Conservation (phyloP, 495 filamentous ascomycete species). For the Aspergillus funiculosus region DNA sequence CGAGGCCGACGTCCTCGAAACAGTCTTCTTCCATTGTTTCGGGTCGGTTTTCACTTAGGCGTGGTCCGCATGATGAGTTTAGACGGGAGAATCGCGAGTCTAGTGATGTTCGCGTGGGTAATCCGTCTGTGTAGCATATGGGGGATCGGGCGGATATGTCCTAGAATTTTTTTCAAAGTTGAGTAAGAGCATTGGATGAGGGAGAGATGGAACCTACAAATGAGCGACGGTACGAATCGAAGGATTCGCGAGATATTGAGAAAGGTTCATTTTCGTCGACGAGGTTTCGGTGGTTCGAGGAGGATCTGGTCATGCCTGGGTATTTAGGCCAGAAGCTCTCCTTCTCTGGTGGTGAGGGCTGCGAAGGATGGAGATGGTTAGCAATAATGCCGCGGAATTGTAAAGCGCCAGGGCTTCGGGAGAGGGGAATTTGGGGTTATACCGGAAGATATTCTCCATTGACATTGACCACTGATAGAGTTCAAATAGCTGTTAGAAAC, state of each 20-base stretch:
- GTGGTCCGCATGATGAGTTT: slow-evolving; percentile 43
- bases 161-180: slow-evolving; percentile 39
- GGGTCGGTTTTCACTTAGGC: slow-evolving; percentile 44
- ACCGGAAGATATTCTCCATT: slow-evolving; percentile 95
- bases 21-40: slow-evolving; percentile 62
- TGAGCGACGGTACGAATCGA: slow-evolving; percentile 93
- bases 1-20: slow-evolving; percentile 89
- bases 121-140: slow-evolving; percentile 50
- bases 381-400: slow-evolving; percentile 4
- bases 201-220: slow-evolving; percentile 61
- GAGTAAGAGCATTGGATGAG: not conserved
- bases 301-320: slow-evolving; percentile 59
- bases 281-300: slow-evolving; percentile 64
- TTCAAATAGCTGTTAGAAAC: slow-evolving; percentile 4
- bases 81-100: slow-evolving; percentile 63
- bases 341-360: slow-evolving; percentile 90
- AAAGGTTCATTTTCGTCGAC: slow-evolving; percentile 86
- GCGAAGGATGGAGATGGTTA: slow-evolving; percentile 13
- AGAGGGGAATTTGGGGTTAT: slow-evolving; percentile 23
- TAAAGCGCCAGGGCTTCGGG: not conserved
- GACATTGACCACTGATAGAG: slow-evolving; percentile 78
- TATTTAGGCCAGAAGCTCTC: slow-evolving; percentile 77
- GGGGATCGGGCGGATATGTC: slow-evolving; percentile 91
- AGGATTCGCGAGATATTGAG: slow-evolving; percentile 94
- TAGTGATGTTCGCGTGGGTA: slow-evolving; percentile 65